phyloP scores from a whole-genome alignment of 23 red algal genomes.

The Gracilariopsis chorda region DNA sequence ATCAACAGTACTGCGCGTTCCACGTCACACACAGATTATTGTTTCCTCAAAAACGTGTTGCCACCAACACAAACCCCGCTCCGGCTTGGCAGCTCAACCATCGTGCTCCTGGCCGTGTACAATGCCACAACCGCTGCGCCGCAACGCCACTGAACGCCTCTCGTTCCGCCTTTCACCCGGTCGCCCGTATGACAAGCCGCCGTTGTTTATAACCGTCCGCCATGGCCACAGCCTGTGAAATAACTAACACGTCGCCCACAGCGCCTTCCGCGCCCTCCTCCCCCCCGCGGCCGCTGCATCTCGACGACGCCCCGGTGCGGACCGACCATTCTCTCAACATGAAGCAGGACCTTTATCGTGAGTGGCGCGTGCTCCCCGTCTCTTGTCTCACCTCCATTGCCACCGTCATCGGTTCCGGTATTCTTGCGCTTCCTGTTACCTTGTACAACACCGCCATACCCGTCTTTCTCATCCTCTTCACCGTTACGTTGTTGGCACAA shows the following conservation, averaged over 20 bases:
- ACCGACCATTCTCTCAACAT: background rate
- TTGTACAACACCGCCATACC: conserved; percentile 57
- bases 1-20: too few species aligned
- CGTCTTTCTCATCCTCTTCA: conserved; percentile 75
- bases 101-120: too few species aligned
- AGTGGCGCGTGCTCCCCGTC: conserved; percentile 51
- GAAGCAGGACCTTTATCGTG: background rate
- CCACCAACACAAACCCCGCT: too few species aligned
- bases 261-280: background rate
- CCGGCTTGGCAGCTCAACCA: too few species aligned
- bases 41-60: too few species aligned
- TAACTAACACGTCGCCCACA: background rate
- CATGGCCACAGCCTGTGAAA: background rate
- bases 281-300: background rate
- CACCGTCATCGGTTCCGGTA: conserved; percentile 78
- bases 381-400: conserved; percentile 62
- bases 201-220: too few species aligned
- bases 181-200: too few species aligned
- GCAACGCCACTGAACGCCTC: too few species aligned
- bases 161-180: too few species aligned
- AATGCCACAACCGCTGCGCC: too few species aligned
- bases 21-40: too few species aligned
- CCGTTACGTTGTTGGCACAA: conserved; percentile 63
- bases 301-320: background rate
- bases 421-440: conserved; percentile 87